These are phyloP conservation scores for Emericellopsis terricola DNA, from an alignment of 495 filamentous ascomycete species.

Conservation along the genomic window DNA sequence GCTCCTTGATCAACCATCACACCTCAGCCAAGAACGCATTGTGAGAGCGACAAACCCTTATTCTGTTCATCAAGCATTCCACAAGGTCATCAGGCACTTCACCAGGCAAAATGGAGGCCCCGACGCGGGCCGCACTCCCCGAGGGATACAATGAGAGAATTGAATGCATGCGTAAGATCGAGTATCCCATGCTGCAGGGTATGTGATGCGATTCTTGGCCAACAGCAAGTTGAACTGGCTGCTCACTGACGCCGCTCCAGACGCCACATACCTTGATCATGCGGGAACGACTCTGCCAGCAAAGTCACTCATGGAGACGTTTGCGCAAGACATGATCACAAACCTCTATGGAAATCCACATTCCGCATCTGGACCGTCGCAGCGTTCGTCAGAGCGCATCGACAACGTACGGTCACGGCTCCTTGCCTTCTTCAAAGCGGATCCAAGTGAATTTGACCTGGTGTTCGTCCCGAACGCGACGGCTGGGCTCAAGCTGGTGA, in stretches of 20 bases:
- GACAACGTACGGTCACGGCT: constrained; percentile 59
- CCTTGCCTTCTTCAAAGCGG: constrained; percentile 67
- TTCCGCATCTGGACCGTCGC: constrained; percentile 67
- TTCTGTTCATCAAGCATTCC: too few species aligned
- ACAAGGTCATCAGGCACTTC: too few species aligned
- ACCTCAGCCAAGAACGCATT: too few species aligned
- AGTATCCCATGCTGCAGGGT: constrained; percentile 83
- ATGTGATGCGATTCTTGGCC: too few species aligned
- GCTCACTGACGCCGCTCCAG: constrained; percentile 13
- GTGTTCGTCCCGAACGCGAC: constrained; percentile 90
- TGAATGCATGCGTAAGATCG: constrained; percentile 44
- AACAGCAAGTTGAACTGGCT: constrained; percentile 1
- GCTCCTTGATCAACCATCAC: too few species aligned
- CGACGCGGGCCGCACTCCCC: not conserved
- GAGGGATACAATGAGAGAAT: constrained; percentile 42
- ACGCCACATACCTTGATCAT: constrained; percentile 77
- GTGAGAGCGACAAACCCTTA: too few species aligned
- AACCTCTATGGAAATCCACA: constrained; percentile 86
- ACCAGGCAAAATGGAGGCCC: not conserved
- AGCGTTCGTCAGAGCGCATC: constrained; percentile 51
- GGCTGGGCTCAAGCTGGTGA: constrained; percentile 73
- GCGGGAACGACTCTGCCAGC: constrained; percentile 72
- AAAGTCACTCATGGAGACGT: constrained; percentile 64
- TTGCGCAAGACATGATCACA: constrained; percentile 53
- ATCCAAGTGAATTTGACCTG: constrained; percentile 68